These are phyloP conservation scores for Paramecium pentaurelia DNA, from an alignment of 73 alveolate species.

Conservation along the genomic window DNA sequence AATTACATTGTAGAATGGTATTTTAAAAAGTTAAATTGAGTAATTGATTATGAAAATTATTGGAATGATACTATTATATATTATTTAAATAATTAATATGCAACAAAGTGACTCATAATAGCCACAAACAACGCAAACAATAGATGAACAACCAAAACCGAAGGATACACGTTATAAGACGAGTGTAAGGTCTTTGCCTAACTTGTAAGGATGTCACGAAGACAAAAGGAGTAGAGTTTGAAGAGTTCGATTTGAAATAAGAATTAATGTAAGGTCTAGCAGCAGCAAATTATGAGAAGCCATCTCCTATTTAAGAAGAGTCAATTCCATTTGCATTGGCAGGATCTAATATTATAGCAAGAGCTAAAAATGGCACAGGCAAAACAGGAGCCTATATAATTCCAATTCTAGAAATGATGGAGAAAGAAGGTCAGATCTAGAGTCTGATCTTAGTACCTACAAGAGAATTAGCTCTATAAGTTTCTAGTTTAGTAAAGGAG, in stretches of 20 bases:
- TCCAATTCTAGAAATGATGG: slow-evolving; percentile 82
- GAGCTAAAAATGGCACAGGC: slow-evolving; percentile 98
- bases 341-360: slow-evolving; percentile 84
- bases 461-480: slow-evolving; percentile 96
- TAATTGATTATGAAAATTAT: neutral
- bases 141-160: neutral
- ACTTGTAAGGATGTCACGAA: slow-evolving; percentile 72
- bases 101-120: neutral
- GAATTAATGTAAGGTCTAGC: slow-evolving; percentile 68
- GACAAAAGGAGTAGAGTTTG: slow-evolving; percentile 89
- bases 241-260: slow-evolving; percentile 77
- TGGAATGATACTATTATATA: neutral
- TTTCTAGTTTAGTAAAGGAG: slow-evolving; percentile 82
- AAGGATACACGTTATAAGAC: slow-evolving; percentile 25
- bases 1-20: neutral
- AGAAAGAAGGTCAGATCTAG: slow-evolving; percentile 72
- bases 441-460: slow-evolving; percentile 91
- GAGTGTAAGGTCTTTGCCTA: slow-evolving; percentile 7
- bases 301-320: slow-evolving; percentile 82
- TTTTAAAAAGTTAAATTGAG: neutral
- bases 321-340: slow-evolving; percentile 75
- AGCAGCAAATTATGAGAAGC: slow-evolving; percentile 74
- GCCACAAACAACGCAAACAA: neutral
- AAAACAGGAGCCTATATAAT: slow-evolving; percentile 94
- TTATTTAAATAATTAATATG: neutral